Percentiles rank a stretch among this genome's conserved stretches.
phyloP scores from a whole-genome alignment of 352 stramenopile genomes.

The Phytophthora niederhauseri region DNA sequence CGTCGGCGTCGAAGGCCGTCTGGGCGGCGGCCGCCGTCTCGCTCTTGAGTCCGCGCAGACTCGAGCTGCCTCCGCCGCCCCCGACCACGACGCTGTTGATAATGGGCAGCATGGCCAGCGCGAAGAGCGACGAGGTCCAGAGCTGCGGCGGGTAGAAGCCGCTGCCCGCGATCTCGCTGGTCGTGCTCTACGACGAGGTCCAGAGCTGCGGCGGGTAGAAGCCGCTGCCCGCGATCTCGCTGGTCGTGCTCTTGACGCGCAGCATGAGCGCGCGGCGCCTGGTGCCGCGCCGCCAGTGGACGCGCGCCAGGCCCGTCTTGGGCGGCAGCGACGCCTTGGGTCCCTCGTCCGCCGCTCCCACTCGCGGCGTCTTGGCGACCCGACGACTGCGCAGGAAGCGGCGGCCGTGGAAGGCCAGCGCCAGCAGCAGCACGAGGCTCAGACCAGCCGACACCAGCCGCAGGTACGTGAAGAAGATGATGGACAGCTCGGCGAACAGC shows the following conservation, averaged over 20 bases:
- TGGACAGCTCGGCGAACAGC: conserved; percentile 65
- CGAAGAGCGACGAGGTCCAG: conserved; percentile 49
- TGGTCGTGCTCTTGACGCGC: conserved; percentile 45
- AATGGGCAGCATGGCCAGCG: conserved; percentile 46
- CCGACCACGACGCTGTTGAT: conserved; percentile 51
- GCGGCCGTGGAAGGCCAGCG: conserved; percentile 33
- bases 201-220: conserved; percentile 49
- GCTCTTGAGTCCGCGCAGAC: conserved; percentile 27
- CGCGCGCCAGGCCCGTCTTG: conserved; percentile 21
- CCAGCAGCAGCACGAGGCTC: conserved; percentile 37
- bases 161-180: conserved; percentile 47
- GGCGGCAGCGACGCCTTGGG: no score
- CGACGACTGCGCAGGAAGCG: conserved; percentile 31
- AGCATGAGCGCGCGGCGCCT: conserved; percentile 34
- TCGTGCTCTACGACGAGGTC: conserved; percentile 47
- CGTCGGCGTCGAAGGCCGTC: conserved; percentile 42
- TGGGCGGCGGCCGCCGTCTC: conserved; percentile 28
- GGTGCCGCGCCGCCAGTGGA: conserved; percentile 35
- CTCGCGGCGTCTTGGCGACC: neutral
- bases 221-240: conserved; percentile 46
- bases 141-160: conserved; percentile 48
- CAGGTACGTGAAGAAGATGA: conserved; percentile 72
- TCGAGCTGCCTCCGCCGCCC: conserved; percentile 17
- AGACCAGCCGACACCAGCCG: conserved; percentile 34
- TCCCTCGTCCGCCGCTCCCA: neutral